These are phyloP conservation scores for Lactarius deliciosus DNA, from an alignment of 768 basidiomycete species.

Conservation along the genomic window DNA sequence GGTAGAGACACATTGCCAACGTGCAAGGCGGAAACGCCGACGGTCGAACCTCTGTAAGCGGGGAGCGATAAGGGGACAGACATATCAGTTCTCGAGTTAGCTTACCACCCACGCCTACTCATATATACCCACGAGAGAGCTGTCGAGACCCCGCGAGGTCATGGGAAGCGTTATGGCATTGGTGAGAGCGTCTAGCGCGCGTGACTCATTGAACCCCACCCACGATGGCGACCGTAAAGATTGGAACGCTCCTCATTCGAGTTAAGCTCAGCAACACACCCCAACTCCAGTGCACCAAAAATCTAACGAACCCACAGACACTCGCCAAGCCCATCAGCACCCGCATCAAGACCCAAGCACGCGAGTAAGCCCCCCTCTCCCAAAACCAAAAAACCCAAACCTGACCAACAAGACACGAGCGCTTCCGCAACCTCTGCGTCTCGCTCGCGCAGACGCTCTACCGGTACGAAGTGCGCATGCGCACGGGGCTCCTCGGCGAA, in stretches of 20 bases:
- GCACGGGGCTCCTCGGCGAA: conserved; percentile 77
- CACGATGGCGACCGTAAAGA: conserved; percentile 71
- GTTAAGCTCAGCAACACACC: conserved; percentile 41
- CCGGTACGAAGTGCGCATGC: conserved; percentile 65
- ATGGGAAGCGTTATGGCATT: background rate
- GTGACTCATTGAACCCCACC: background rate
- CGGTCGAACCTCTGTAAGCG: background rate
- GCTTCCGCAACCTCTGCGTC: conserved; percentile 69
- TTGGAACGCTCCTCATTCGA: conserved; percentile 72
- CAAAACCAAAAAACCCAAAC: too few species aligned
- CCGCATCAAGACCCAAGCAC: conserved; percentile 67
- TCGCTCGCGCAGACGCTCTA: conserved; percentile 76
- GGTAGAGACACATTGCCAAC: background rate
- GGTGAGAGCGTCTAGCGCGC: too few species aligned
- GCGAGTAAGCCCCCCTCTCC: too few species aligned
- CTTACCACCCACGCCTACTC: background rate
- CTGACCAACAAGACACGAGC: conserved; percentile 78
- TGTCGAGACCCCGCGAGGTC: background rate
- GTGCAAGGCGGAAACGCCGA: background rate
- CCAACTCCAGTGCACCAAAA: background rate
- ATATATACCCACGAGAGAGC: background rate
- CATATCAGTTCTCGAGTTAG: background rate
- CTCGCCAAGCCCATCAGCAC: conserved; percentile 79
- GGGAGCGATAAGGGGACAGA: background rate
- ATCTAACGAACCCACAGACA: conserved; percentile 47